These are phyloP conservation scores for Plasmopara viticola DNA, from an alignment of 352 stramenopile genomes.

Conservation along the genomic window DNA sequence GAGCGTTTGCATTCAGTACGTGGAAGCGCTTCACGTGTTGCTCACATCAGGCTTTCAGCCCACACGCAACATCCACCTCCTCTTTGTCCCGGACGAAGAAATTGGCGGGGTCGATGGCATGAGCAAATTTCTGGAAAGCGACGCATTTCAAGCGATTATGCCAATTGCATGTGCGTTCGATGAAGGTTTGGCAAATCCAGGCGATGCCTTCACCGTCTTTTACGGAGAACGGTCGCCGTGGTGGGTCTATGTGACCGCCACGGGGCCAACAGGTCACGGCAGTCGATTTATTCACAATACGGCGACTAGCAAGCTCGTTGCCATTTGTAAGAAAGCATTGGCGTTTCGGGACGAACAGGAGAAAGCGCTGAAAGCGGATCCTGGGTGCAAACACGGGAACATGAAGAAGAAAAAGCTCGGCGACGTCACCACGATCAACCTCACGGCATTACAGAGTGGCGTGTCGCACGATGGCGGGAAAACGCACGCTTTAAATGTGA, in stretches of 20 bases:
- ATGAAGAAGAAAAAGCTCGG: slow-evolving; percentile 89
- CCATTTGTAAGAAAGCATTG: slow-evolving; percentile 78
- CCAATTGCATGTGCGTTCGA: slow-evolving; percentile 90
- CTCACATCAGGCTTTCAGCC: slow-evolving; percentile 63
- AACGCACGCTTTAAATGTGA: slow-evolving; percentile 91
- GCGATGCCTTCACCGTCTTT: slow-evolving; percentile 91
- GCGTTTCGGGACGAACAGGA: slow-evolving; percentile 87
- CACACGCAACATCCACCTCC: slow-evolving; percentile 85
- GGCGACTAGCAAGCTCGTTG: slow-evolving; percentile 92
- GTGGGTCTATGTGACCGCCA: slow-evolving; percentile 87
- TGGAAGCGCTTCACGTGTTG: slow-evolving; percentile 83
- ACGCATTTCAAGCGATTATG: slow-evolving; percentile 73
- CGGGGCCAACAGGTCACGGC: slow-evolving; percentile 76
- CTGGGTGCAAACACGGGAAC: slow-evolving; percentile 88
- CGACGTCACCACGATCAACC: slow-evolving; percentile 94
- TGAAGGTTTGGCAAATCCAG: slow-evolving; percentile 89
- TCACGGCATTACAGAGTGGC: slow-evolving; percentile 90
- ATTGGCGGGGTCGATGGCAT: slow-evolving; percentile 91
- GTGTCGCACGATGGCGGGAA: slow-evolving; percentile 77
- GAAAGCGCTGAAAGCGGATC: slow-evolving; percentile 53
- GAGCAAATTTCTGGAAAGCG: slow-evolving; percentile 82
- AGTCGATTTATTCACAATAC: slow-evolving; percentile 94
- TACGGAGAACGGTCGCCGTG: slow-evolving; percentile 93
- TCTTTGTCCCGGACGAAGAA: slow-evolving; percentile 92
- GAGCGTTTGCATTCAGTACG: slow-evolving; percentile 93